Evolutionary conservation across 495 filamentous ascomycete genomes (phyloP), one percentile per base, ranked within the genome.

Genomic region (Jackrogersella minutella): DNA sequence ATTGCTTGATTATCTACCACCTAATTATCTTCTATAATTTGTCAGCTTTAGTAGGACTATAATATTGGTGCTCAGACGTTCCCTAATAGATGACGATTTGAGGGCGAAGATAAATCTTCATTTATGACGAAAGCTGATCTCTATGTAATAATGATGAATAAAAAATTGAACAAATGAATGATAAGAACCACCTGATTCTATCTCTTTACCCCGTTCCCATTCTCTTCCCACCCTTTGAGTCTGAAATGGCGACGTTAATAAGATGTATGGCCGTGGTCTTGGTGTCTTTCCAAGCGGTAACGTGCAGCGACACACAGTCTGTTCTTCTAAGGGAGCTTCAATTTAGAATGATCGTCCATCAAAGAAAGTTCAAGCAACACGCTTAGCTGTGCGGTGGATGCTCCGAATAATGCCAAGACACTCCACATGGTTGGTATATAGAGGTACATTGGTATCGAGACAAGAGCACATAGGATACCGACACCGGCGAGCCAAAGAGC

Each of bases 361-460:
- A 52, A 5, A 54, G 54, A 24, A 1, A 58, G 6, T 53, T 59
- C 40, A 13, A 63, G 24, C n/a, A 10, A 39, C n/a, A 49, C 49
- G 1, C 5, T 11, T n/a, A 21, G 5, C 22, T 53, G 46, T 21
- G 44, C 11, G 13, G 14, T 2, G 3, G 22, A n/a, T 10, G 58
- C 53, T 22, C 21, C 28, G 47, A 19, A 54, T 11, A 49, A 68
- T 16, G 34, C 0, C 10, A 59, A 10, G 7, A 17, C 30, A 19
- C 58, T 59, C 65, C 65, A 68, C 19, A 53, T 50, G 3, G 59
- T 68, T 0, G 46, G 33, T 8, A 36, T 3, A 33, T 34, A 39
- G 19, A 58, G 0, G 36, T 68, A 63, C 33, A 62, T 1, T 13
- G 58, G 39, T 21, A 55, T 34, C 14, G 28, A 21, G n/a, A 24